Evolutionary conservation across 306 rosid species (phyloP), one percentile per base, ranked within the genome.

Genomic region (Pyrus betulifolia): DNA sequence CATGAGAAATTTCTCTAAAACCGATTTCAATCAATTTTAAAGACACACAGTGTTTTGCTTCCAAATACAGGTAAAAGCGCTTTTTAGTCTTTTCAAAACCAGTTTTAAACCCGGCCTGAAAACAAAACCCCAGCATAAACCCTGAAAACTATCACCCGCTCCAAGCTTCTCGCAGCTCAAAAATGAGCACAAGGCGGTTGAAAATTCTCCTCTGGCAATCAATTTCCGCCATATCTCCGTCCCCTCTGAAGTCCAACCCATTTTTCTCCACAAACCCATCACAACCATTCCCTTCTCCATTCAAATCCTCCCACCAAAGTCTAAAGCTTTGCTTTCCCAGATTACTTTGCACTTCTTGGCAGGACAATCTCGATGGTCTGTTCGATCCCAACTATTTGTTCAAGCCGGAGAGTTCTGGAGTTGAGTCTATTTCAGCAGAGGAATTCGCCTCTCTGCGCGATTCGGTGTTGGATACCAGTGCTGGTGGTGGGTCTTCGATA

Each of bases 361-460:
- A 76, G 23, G 71, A 77, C 89, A 76, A 85, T 77, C 89, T 89
- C 63, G 72, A 76, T 38, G 89, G 92, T 4, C 69, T 91, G 59
- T 69, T 88, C 71, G 84, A 85, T 8, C 86, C 86, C 27, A 79
- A 44, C 8, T 85, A 84, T 11, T 13, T 80, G 14, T 28, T 84
- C 69, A 11, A 61, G 11, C 74, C 74, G 11, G 75, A 65, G 35
- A 46, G 44, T 68, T 23, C 88, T 31, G 79, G 64, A 21, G 75
- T 76, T n/a, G 57, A 75, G 12, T 44, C 72, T 30, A 67, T 80
- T 76, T 77, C 86, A 4, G 79, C 91, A 1, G 77, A 86, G 25
- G 92, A 89, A 38, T 80, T 91, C n/a, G 70, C 86, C 17, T 79
- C 88, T 42, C 79, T 93, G 81, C 89, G 88, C 40, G 72, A 66